Base-by-base conservation (phyloP, 108 stramenopile species). In the Pseudonitzschia delicatissima region DNA sequence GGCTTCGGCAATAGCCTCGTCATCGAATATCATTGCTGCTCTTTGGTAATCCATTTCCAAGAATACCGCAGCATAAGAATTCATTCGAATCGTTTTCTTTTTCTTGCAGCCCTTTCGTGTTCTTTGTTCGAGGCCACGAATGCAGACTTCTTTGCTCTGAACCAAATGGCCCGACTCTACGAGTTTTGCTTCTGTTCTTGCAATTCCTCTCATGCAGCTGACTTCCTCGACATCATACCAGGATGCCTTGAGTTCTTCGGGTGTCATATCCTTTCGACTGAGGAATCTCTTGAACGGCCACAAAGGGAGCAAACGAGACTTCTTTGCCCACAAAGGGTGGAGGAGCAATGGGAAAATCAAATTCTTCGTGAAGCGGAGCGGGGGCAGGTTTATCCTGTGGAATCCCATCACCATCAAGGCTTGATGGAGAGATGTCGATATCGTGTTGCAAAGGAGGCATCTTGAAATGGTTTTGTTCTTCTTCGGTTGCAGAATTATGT, bases 1-100 rank as follows among this genome's bases (percentile, higher is more conserved):
- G n/a, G 31, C 42, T 58, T 68, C 57, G n/a, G 67, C 67, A 21
- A 68, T 48, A 11, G 67, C 67, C 6, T 68, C 67, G 9, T 53
- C 52, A 59, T 68, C 67, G 21, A 35, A 68, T 58, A 25, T 42
- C 12, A 55, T 57, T 8, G 57, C 57, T 18, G 45, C 57, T 48
- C 59, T 57, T 59, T 68, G 67, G n/a, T 39, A 28, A 5, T 68
- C 67, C 39, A 57, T 40, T 47, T 58, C 67, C 36, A 59, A 45
- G 28, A 68, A 59, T 13, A 68, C 67, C 11, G 57, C 67, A 32
- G 57, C 27, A 20, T 53, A 42, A n/a, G 67, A 55, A 15, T 59
- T 39, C 26, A 35, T 59, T 48, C 67, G 35, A 39, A 45, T 68
- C 47, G 31, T 27, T n/a, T 39, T 58, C 45, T 59, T 68, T 59